Percentiles rank a stretch among this genome's conserved stretches.
phyloP scores from a whole-genome alignment of 1,284 basidiomycete genomes.

The Filobasidium uniguttulatum region DNA sequence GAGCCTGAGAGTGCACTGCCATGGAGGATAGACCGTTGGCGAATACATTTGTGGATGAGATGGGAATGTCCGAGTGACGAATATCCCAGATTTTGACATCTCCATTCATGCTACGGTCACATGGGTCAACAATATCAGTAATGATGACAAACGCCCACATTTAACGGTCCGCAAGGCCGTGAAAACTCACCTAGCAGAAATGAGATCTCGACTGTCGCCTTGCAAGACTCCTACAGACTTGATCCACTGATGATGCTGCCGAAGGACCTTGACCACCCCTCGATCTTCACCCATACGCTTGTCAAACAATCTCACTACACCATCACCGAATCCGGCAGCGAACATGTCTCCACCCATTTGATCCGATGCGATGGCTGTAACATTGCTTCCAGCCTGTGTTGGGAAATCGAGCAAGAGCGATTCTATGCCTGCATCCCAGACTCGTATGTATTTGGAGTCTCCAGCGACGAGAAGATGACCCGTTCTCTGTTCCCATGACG shows the following conservation, averaged over 20 bases:
- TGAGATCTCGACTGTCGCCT: slow-evolving; percentile 54
- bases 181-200: slow-evolving; percentile 65
- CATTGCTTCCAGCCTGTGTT: slow-evolving; percentile 77
- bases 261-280: slow-evolving; percentile 11
- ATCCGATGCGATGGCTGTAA: slow-evolving; percentile 75
- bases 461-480: slow-evolving; percentile 80
- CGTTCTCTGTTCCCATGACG: slow-evolving; percentile 85
- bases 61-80: slow-evolving; percentile 50
- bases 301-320: slow-evolving; percentile 81
- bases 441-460: slow-evolving; percentile 72
- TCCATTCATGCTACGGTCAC: slow-evolving; percentile 57
- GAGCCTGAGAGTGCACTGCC: slow-evolving; percentile 72
- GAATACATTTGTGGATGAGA: slow-evolving; percentile 54
- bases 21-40: slow-evolving; percentile 65
- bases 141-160: neutral
- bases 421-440: slow-evolving; percentile 65
- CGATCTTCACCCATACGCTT: slow-evolving; percentile 58
- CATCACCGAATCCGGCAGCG: slow-evolving; percentile 85
- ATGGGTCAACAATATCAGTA: neutral
- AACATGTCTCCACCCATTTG: slow-evolving; percentile 64
- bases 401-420: slow-evolving; percentile 52
- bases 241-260: slow-evolving; percentile 79
- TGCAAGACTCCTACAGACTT: slow-evolving; percentile 82
- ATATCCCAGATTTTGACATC: slow-evolving; percentile 88
- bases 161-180: neutral